Conservation (phyloP, 257 asterid species). For the Osmanthus fragrans region DNA sequence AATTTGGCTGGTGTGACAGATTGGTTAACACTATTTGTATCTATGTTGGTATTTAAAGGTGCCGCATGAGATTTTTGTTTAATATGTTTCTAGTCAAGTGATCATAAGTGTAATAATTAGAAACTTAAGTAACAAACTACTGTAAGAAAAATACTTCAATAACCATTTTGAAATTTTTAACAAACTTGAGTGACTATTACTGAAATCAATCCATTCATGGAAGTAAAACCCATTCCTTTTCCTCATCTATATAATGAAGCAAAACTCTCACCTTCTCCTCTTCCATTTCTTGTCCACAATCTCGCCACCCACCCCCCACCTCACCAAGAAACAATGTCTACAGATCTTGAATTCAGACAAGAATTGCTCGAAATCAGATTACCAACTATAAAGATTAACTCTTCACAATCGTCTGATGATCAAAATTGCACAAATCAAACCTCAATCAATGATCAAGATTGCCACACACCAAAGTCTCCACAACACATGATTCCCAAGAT, state of each 20-base stretch:
- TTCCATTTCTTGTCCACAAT: slow-evolving; percentile 22
- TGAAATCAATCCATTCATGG: too few relatives aligned
- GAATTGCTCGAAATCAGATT: slow-evolving; percentile 19
- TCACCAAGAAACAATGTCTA: slow-evolving; percentile 39
- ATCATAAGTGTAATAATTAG: too few relatives aligned
- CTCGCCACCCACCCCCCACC: not conserved
- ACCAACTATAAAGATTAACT: slow-evolving; percentile 31
- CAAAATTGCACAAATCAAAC: not conserved
- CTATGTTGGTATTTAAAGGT: too few relatives aligned
- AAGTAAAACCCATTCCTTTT: not conserved
- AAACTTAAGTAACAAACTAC: too few relatives aligned
- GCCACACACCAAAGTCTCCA: slow-evolving; percentile 51
- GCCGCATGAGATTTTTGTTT: too few relatives aligned
- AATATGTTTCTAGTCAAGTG: too few relatives aligned
- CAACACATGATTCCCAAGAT: slow-evolving; percentile 43
- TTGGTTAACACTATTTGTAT: too few relatives aligned
- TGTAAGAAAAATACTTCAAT: too few relatives aligned
- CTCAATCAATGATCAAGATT: slow-evolving; percentile 23
- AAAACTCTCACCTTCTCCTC: slow-evolving; percentile 21
- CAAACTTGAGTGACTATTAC: too few relatives aligned
- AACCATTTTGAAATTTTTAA: too few relatives aligned
- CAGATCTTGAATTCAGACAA: slow-evolving; percentile 42
- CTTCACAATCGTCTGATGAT: slow-evolving; percentile 3
- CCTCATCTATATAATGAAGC: slow-evolving; percentile 30
- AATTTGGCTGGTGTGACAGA: too few relatives aligned